Conservation (phyloP, 139 green algal genomes). For the Picochlorum costavermella region DNA sequence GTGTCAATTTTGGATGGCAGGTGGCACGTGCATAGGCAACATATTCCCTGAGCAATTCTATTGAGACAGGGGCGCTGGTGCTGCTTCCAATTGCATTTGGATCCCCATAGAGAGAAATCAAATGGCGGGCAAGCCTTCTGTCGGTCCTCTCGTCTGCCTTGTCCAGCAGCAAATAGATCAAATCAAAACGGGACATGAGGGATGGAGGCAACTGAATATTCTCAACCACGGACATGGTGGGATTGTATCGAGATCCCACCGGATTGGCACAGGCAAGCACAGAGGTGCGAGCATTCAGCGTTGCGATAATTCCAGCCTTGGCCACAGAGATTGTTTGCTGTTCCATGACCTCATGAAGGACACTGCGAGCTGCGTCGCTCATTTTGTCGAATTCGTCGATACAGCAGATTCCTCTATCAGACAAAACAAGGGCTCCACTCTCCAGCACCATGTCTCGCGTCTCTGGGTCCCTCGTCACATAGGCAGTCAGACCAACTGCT, state of each 20-base stretch:
- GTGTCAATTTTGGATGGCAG: conserved; percentile 62
- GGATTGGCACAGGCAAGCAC: conserved; percentile 73
- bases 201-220: conserved; percentile 97
- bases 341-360: conserved; percentile 96
- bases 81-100: neutral
- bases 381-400: conserved; percentile 99
- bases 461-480: conserved; percentile 87
- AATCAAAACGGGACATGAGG: conserved; percentile 87
- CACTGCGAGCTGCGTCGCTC: conserved; percentile 80
- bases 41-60: conserved; percentile 75
- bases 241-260: conserved; percentile 77
- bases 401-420: conserved; percentile 89
- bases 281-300: conserved; percentile 91
- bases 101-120: conserved; percentile 81
- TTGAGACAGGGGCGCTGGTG: conserved; percentile 32
- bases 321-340: conserved; percentile 97
- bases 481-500: conserved; percentile 93
- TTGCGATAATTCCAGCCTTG: conserved; percentile 97
- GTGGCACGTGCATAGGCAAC: conserved; percentile 73
- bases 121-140: conserved; percentile 75
- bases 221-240: conserved; percentile 74
- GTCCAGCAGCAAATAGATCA: conserved; percentile 95
- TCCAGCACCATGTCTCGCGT: conserved; percentile 93
- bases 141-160: conserved; percentile 76
- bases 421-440: conserved; percentile 89